Percentiles rank a stretch among this genome's conserved stretches.
These are phyloP conservation scores for Mycena maculata DNA, from an alignment of 768 basidiomycete species.

Conservation along the genomic window DNA sequence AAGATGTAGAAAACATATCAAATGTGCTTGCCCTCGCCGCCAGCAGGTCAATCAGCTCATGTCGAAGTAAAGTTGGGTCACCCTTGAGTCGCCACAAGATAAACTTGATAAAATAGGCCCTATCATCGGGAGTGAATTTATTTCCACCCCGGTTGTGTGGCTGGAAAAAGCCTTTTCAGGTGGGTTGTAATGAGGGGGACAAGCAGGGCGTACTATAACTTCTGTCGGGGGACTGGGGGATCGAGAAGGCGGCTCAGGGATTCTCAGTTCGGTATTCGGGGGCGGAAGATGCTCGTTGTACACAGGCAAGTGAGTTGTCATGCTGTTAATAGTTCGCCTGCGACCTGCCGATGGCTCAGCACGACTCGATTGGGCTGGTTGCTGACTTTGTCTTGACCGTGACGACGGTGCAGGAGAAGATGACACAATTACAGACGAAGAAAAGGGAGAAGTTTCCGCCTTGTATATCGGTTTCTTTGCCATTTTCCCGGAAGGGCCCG, in stretches of 20 bases:
- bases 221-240: constrained; percentile 75
- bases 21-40: constrained; percentile 62
- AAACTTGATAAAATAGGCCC: constrained; percentile 74
- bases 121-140: constrained; percentile 75
- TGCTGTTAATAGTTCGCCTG: constrained; percentile 69
- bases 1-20: neutral
- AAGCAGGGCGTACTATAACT: constrained; percentile 46
- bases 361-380: constrained; percentile 39
- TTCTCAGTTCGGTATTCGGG: constrained; percentile 68
- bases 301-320: constrained; percentile 64
- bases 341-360: constrained; percentile 43
- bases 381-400: constrained; percentile 40
- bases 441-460: constrained; percentile 34
- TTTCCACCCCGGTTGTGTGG: constrained; percentile 61
- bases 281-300: constrained; percentile 63
- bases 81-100: constrained; percentile 69
- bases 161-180: constrained; percentile 6
- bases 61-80: constrained; percentile 64
- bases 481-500: constrained; percentile 16
- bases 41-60: constrained; percentile 64
- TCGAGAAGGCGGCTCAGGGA: constrained; percentile 73
- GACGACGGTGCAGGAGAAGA: constrained; percentile 38
- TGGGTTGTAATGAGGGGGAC: neutral
- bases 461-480: constrained; percentile 37
- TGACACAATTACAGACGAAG: constrained; percentile 40